phyloP scores from a whole-genome alignment of 495 filamentous ascomycete genomes.

The Penicillium parvum region DNA sequence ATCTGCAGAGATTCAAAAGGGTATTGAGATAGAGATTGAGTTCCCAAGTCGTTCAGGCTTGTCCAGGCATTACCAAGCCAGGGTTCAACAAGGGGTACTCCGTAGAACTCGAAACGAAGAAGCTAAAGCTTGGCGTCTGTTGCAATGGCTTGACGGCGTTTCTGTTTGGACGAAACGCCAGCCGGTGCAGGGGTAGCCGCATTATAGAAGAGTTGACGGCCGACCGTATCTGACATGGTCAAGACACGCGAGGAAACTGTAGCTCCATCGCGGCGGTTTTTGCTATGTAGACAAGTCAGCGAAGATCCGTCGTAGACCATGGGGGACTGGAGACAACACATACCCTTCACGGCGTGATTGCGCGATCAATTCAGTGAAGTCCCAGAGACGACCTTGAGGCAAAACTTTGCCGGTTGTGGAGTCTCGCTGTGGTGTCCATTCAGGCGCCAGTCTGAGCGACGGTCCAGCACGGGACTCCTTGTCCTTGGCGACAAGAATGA shows the following conservation, averaged over 20 bases:
- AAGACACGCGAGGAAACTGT: conserved; percentile 85
- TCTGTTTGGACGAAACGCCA: conserved; percentile 34
- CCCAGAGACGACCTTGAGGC: conserved; percentile 74
- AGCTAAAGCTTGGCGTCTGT: conserved; percentile 35
- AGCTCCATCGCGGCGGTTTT: conserved; percentile 87
- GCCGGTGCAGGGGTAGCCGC: conserved; percentile 28
- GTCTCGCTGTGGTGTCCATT: conserved; percentile 75
- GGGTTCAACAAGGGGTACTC: not conserved
- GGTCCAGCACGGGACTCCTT: conserved; percentile 52
- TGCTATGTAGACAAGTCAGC: conserved; percentile 35
- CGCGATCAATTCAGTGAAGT: conserved; percentile 84
- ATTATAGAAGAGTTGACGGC: conserved; percentile 43
- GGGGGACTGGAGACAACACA: conserved; percentile 10
- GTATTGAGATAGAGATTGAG: not conserved
- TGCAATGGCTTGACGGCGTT: conserved; percentile 36
- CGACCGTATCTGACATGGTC: conserved; percentile 60
- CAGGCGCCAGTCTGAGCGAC: conserved; percentile 62
- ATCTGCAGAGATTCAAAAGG: not conserved
- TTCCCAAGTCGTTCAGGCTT: not conserved
- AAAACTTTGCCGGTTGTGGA: conserved; percentile 54
- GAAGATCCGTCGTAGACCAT: not conserved
- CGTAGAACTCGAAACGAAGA: no score
- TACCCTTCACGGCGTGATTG: conserved; percentile 77
- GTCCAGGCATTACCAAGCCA: no score
- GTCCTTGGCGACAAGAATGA: conserved; percentile 66